Evolutionary conservation across 2,329 filamentous ascomycete species (phyloP).

Genomic region (Septoria linicola): DNA sequence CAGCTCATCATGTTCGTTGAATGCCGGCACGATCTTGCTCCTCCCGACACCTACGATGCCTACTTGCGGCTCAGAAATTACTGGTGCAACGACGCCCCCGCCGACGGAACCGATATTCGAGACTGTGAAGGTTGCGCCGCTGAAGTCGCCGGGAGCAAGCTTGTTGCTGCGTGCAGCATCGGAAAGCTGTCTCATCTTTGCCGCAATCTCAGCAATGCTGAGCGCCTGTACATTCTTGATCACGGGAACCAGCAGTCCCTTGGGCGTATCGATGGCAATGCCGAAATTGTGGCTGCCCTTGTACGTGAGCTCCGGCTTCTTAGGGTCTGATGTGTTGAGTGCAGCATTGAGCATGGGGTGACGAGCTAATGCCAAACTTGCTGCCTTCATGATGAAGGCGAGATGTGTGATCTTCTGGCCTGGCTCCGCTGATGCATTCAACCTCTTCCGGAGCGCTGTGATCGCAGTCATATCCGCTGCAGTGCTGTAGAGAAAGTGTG

Average conservation of each 20-base stretch:
- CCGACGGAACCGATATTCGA: constrained; percentile 97
- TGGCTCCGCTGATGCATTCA: constrained; percentile 59
- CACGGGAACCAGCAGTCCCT: constrained; percentile 86
- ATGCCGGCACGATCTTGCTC: constrained; percentile 77
- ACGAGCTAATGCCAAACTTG: constrained; percentile 77
- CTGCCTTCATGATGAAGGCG: constrained; percentile 92
- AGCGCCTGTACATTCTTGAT: constrained; percentile 77
- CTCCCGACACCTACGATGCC: constrained; percentile 88
- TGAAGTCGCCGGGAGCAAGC: constrained; percentile 71
- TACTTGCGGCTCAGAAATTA: constrained; percentile 87
- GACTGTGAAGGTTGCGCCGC: constrained; percentile 87
- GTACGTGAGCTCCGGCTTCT: constrained; percentile 73
- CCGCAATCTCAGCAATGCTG: constrained; percentile 74
- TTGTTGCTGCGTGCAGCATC: constrained; percentile 70
- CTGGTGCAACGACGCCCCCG: constrained; percentile 84
- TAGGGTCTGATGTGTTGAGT: constrained; percentile 63
- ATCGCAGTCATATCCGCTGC: constrained; percentile 80
- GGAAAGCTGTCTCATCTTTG: constrained; percentile 73
- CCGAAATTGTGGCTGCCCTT: constrained; percentile 91
- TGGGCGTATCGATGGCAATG: constrained; percentile 89
- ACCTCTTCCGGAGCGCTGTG: constrained; percentile 66
- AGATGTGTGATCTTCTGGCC: constrained; percentile 76
- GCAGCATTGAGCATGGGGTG: constrained; percentile 87
- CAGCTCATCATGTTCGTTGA: constrained; percentile 58
- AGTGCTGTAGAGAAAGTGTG: constrained; percentile 93